A percentile compares a stretch with the other conserved stretches of the same genome.
Conservation (phyloP, 2,329 filamentous ascomycete genomes). For the Aspergillus jensenii region DNA sequence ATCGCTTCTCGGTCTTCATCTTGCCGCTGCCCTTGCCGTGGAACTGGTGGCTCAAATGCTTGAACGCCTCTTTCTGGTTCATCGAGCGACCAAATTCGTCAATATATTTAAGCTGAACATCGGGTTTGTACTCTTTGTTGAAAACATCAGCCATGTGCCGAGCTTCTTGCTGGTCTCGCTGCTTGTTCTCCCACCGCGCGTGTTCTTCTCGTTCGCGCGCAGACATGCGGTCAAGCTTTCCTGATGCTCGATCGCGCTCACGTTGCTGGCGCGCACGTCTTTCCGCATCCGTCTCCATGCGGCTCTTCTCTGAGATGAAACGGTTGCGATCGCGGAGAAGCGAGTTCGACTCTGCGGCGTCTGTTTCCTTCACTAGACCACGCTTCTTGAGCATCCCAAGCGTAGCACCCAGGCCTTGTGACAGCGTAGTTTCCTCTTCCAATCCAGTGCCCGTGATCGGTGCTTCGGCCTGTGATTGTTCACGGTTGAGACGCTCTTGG, state of each 20-base stretch:
- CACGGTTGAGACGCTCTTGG: slow-evolving; percentile 51
- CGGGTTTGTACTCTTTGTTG: slow-evolving; percentile 83
- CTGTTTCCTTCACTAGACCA: slow-evolving; percentile 69
- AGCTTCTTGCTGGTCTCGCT: slow-evolving; percentile 81
- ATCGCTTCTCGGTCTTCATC: slow-evolving; percentile 94
- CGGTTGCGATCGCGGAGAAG: slow-evolving; percentile 69
- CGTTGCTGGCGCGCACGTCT: slow-evolving; percentile 75
- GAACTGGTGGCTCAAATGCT: slow-evolving; percentile 95
- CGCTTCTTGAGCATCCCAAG: slow-evolving; percentile 81
- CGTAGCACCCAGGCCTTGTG: slow-evolving; percentile 76
- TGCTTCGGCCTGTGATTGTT: slow-evolving; percentile 42
- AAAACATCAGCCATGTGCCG: slow-evolving; percentile 82
- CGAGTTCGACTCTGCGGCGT: slow-evolving; percentile 64
- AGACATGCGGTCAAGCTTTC: slow-evolving; percentile 83
- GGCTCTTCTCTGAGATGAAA: slow-evolving; percentile 76
- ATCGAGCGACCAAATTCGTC: slow-evolving; percentile 85
- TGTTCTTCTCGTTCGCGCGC: slow-evolving; percentile 89
- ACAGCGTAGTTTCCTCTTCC: slow-evolving; percentile 80
- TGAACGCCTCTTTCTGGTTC: slow-evolving; percentile 95
- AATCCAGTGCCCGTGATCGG: slow-evolving; percentile 66
- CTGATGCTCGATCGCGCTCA: slow-evolving; percentile 81
- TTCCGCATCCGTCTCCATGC: slow-evolving; percentile 78
- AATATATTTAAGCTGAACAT: slow-evolving; percentile 84
- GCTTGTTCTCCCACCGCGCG: slow-evolving; percentile 81
- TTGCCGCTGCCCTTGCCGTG: slow-evolving; percentile 97